Conservation (phyloP, 2,329 filamentous ascomycete species). For the Colletotrichum trifolii region DNA sequence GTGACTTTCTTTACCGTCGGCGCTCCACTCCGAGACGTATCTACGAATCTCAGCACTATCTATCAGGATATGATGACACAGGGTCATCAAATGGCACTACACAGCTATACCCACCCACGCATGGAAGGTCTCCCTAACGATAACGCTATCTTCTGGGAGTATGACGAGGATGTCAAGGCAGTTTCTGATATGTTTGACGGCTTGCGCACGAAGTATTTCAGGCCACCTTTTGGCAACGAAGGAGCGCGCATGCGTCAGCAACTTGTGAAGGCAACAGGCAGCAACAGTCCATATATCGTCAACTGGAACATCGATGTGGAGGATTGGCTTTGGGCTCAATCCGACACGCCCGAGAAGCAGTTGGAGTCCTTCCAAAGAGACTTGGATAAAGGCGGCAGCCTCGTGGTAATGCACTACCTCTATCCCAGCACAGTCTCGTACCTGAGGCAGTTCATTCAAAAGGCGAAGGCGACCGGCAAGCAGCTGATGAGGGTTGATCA, state of each 20-base stretch:
- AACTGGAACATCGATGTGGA: slow-evolving; percentile 78
- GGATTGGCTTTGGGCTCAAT: slow-evolving; percentile 75
- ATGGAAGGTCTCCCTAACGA: slow-evolving; percentile 67
- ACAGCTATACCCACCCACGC: slow-evolving; percentile 76
- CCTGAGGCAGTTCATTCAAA: slow-evolving; percentile 71
- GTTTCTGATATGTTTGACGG: slow-evolving; percentile 51
- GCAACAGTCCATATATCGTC: slow-evolving; percentile 67
- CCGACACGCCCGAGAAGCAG: slow-evolving; percentile 72
- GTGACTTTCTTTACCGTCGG: slow-evolving; percentile 81
- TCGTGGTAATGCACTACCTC: slow-evolving; percentile 78
- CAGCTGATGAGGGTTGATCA: slow-evolving; percentile 57
- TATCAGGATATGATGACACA: slow-evolving; percentile 71
- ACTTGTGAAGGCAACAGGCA: slow-evolving; percentile 62
- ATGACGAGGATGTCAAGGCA: slow-evolving; percentile 65
- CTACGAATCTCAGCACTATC: slow-evolving; percentile 70
- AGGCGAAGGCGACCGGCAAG: slow-evolving; percentile 72
- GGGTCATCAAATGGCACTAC: slow-evolving; percentile 76
- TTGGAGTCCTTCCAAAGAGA: slow-evolving; percentile 74
- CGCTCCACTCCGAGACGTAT: slow-evolving; percentile 66
- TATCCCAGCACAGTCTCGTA: slow-evolving; percentile 74
- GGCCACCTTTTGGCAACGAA: slow-evolving; percentile 76
- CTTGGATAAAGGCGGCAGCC: slow-evolving; percentile 68
- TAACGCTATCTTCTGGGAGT: slow-evolving; percentile 70
- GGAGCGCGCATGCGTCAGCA: slow-evolving; percentile 74
- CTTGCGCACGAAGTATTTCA: slow-evolving; percentile 65